Conservation (phyloP, 116 monocot genomes). For the Cymodocea nodosa region DNA sequence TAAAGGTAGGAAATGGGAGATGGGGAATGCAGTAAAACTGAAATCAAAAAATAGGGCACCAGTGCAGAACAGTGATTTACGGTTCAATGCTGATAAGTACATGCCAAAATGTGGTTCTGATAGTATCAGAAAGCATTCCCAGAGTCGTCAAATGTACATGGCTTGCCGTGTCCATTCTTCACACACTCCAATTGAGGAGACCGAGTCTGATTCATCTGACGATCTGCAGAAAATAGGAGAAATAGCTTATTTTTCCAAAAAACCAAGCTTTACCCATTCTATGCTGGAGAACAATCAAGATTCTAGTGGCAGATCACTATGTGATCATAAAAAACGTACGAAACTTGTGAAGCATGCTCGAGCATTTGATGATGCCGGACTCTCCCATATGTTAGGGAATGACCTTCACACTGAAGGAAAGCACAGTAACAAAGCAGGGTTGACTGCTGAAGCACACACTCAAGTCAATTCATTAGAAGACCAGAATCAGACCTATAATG, state of each 20-base stretch:
- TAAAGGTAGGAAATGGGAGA: constrained; percentile 27
- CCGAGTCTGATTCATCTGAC: constrained; percentile 82
- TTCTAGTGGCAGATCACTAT: constrained; percentile 17
- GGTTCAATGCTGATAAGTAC: not conserved
- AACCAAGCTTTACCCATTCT: constrained; percentile 9
- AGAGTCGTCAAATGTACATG: not conserved
- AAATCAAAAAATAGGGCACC: constrained; percentile 16
- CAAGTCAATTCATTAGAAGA: constrained; percentile 1
- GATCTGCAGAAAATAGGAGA: constrained; percentile 24
- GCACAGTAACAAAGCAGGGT: constrained; percentile 20
- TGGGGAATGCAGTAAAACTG: constrained; percentile 9
- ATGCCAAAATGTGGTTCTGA: not conserved
- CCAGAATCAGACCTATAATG: not conserved
- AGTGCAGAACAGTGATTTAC: constrained; percentile 7
- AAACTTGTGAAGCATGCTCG: constrained; percentile 19
- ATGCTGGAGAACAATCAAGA: constrained; percentile 5
- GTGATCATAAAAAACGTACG: constrained; percentile 22
- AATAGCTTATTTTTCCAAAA: constrained; percentile 9
- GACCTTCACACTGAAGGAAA: constrained; percentile 15
- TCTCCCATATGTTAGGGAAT: constrained; percentile 8
- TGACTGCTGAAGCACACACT: not conserved
- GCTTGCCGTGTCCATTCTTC: constrained; percentile 4
- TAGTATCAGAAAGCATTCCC: not conserved
- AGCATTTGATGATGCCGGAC: constrained; percentile 1
- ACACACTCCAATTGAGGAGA: constrained; percentile 35